Conservation (phyloP, 2,329 filamentous ascomycete species). For the Nigrospora osmanthi region DNA sequence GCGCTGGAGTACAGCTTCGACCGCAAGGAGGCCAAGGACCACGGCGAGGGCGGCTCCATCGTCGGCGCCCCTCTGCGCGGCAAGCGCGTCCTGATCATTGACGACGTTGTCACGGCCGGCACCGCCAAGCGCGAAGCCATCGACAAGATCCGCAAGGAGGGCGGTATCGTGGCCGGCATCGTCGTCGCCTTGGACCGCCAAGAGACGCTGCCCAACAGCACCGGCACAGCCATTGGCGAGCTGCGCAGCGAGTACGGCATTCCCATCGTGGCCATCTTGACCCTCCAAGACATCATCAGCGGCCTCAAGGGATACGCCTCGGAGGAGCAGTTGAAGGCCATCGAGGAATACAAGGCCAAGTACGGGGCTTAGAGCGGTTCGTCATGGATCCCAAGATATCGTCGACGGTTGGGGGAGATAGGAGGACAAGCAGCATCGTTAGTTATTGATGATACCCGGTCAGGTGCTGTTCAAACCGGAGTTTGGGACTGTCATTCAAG, state of each 20-base stretch:
- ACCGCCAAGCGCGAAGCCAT: conserved; percentile 92
- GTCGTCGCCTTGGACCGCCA: conserved; percentile 82
- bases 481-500: too few species aligned
- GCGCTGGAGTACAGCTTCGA: conserved; percentile 82
- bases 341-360: conserved; percentile 65
- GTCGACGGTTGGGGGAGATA: too few species aligned
- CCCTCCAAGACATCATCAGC: conserved; percentile 73
- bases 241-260: conserved; percentile 76
- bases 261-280: conserved; percentile 76
- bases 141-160: conserved; percentile 77
- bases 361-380: conserved; percentile 39
- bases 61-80: conserved; percentile 81
- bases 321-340: conserved; percentile 54
- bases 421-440: too few species aligned
- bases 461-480: too few species aligned
- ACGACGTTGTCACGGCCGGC: conserved; percentile 94
- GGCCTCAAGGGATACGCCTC: conserved; percentile 55
- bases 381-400: too few species aligned
- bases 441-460: too few species aligned
- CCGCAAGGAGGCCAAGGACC: conserved; percentile 92
- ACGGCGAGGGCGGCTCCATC: conserved; percentile 90
- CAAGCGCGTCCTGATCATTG: conserved; percentile 81
- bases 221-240: conserved; percentile 75
- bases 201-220: conserved; percentile 66
- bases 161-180: conserved; percentile 78